Conservation (phyloP, 129 eudicot genomes). For the Helianthus annuus region DNA sequence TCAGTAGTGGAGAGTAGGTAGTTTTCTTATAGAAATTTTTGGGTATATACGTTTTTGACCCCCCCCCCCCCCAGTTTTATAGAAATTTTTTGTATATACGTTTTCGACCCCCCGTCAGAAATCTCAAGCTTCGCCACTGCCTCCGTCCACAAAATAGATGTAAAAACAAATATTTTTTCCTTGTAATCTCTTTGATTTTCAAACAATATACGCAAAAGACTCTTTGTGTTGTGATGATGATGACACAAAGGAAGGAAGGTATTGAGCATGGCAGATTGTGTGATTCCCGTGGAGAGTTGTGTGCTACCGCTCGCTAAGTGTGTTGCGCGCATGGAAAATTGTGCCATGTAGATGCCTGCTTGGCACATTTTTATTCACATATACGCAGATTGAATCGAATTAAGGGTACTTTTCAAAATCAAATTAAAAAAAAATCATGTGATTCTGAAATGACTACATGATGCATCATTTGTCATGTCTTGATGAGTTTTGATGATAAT, state of each 20-base stretch:
- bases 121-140: too few relatives aligned
- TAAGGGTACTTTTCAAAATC: constrained; percentile 12
- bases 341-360: constrained; percentile 38
- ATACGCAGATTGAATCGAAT: neutral
- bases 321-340: constrained; percentile 28
- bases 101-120: too few relatives aligned
- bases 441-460: constrained; percentile 27
- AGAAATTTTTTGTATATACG: too few relatives aligned
- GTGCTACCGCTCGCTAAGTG: constrained; percentile 34
- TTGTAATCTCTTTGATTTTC: neutral
- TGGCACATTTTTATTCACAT: constrained; percentile 32
- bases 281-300: constrained; percentile 29
- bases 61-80: too few relatives aligned
- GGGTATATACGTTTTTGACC: too few relatives aligned
- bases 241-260: constrained; percentile 22
- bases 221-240: constrained; percentile 1
- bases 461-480: constrained; percentile 15
- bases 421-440: constrained; percentile 14
- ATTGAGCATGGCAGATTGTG: constrained; percentile 22
- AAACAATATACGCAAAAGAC: neutral
- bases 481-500: neutral
- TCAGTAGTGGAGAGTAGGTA: too few relatives aligned
- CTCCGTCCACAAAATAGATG: constrained; percentile 9
- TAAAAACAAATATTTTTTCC: constrained; percentile 8
- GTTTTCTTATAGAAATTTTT: too few relatives aligned